Base-by-base conservation (phyloP, 169 alveolate genomes). In the Fabrea salina region DNA sequence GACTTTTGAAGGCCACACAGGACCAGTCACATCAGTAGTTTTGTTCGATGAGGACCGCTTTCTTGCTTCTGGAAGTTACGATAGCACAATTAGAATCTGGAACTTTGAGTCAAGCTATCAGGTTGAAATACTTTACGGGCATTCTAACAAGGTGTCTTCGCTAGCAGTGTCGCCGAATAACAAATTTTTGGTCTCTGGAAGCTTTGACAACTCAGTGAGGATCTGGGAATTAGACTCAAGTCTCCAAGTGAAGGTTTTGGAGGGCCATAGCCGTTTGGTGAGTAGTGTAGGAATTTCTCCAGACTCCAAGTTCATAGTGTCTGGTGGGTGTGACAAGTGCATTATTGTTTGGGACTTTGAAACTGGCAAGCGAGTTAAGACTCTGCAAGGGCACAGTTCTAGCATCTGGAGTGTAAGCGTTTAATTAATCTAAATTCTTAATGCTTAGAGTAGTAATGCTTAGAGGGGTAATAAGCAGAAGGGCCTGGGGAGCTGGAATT, bases 311-410 rank as follows among this genome's bases (percentile, higher is more conserved):
- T n/a, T 54, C 30, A 33, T 33, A 39, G 81, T 75, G 57, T 61
- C 83, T 33, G 61, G 85, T 37, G 70, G 84, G 16, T 41, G 77
- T 43, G 88, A 82, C 61, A 44, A 76, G 25, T 49, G 71, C 19
- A 53, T 82, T 56, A 82, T 75, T 61, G 72, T 82, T 19, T 82
- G 88, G 88, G 88, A 82, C 72, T 47, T 43, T 27, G 75, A 56
- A 54, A 30, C 22, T 57, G 35, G 50, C 19, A 70, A 43, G 39
- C 67, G 84, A 47, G n/a, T 76, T 7, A 67, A 67, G 35, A 75
- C 76, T 22, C 64, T n/a, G n/a, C n/a, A n/a, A n/a, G n/a, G n/a
- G n/a, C n/a, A n/a, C n/a, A n/a, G n/a, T n/a, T n/a, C n/a, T n/a
- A n/a, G n/a, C n/a, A n/a, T n/a, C n/a, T n/a, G n/a, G n/a, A n/a